These are phyloP conservation scores for Schizopora paradoxa DNA, from an alignment of 1,284 basidiomycete species.

Conservation along the genomic window DNA sequence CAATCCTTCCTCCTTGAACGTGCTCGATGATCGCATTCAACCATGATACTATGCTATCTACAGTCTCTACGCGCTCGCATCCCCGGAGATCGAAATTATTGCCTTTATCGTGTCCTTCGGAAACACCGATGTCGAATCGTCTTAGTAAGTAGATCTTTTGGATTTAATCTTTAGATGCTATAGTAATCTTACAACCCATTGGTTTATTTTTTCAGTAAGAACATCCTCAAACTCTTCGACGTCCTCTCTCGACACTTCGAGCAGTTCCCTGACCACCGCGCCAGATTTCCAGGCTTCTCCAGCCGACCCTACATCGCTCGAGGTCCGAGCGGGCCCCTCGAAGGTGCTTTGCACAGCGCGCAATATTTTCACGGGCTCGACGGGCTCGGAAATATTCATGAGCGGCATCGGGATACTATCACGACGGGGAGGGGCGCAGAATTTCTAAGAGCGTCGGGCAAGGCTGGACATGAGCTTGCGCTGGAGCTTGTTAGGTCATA, in stretches of 20 bases:
- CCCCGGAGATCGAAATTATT: conserved; percentile 73
- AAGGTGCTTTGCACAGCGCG: conserved; percentile 74
- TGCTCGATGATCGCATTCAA: conserved; percentile 7
- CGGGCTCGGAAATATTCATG: conserved; percentile 71
- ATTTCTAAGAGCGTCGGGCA: conserved; percentile 42
- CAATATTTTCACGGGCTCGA: conserved; percentile 88
- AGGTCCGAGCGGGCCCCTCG: conserved; percentile 70
- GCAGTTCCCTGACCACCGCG: conserved; percentile 46
- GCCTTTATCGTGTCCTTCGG: conserved; percentile 78
- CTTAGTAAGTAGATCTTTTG: conserved; percentile 41
- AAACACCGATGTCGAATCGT: conserved; percentile 66
- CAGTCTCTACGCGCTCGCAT: conserved; percentile 63
- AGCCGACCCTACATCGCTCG: conserved; percentile 55
- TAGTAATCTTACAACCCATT: background rate
- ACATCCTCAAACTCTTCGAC: conserved; percentile 77
- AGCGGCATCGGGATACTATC: conserved; percentile 75
- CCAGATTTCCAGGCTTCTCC: conserved; percentile 59
- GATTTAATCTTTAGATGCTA: conserved; percentile 2
- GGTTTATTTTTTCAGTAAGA: conserved; percentile 54
- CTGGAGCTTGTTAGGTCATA: conserved; percentile 60
- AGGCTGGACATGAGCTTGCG: conserved; percentile 57
- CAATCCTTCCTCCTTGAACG: conserved; percentile 21
- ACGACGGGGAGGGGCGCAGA: conserved; percentile 34
- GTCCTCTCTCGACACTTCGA: conserved; percentile 64
- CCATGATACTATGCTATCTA: no score